phyloP scores from a whole-genome alignment of 2,329 filamentous ascomycete genomes.

The Colletotrichum lini region DNA sequence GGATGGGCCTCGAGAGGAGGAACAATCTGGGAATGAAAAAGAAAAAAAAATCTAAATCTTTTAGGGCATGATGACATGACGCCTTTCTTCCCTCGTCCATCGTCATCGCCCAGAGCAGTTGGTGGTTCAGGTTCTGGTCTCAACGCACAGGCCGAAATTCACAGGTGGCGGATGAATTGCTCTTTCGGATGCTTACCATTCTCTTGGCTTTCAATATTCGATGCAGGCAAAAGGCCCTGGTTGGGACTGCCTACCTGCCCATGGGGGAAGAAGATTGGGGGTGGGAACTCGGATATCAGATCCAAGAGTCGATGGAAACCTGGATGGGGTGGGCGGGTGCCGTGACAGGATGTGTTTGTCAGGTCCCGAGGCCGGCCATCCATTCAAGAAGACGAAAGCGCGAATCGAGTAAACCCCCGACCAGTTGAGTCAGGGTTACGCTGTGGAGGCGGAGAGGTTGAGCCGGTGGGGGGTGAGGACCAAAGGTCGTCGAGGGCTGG shows the following conservation, averaged over 20 bases:
- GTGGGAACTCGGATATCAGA: not conserved
- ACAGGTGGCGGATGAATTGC: too few relatives aligned
- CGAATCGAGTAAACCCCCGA: not conserved
- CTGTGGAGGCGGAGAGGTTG: conserved; percentile 1
- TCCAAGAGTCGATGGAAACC: conserved; percentile 9
- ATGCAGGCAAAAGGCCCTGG: not conserved
- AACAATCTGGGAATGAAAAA: too few relatives aligned
- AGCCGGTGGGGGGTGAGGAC: not conserved
- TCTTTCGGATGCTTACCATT: not conserved
- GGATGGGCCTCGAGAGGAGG: not conserved
- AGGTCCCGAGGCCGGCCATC: not conserved
- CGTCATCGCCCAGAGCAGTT: conserved; percentile 1
- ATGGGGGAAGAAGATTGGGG: not conserved
- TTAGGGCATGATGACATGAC: not conserved
- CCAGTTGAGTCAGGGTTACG: not conserved
- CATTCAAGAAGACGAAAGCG: too few relatives aligned
- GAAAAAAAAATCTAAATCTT: too few relatives aligned
- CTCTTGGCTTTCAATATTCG: conserved; percentile 10
- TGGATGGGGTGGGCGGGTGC: conserved; percentile 9
- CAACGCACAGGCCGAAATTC: not conserved
- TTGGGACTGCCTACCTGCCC: not conserved
- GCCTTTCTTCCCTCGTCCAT: not conserved
- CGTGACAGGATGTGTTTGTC: not conserved
- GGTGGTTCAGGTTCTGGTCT: not conserved
- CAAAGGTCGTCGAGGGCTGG: not conserved